Evolutionary conservation across 805 yeast species (phyloP).

Genomic region (Metschnikowia picachoensis): DNA sequence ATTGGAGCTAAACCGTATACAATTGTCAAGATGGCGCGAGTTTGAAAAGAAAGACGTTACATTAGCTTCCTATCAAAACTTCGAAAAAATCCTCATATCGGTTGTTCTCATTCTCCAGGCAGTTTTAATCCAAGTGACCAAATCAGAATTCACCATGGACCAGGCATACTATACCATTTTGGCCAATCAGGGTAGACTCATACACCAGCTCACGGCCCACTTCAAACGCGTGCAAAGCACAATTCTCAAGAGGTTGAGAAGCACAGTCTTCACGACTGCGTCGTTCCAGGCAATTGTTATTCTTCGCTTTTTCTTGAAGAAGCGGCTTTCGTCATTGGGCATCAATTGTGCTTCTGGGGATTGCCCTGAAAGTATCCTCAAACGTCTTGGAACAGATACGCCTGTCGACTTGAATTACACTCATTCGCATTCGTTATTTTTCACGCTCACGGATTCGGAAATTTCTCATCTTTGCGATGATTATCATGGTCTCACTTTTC

Average conservation of each 20-base stretch:
- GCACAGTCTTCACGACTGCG: conserved; percentile 9
- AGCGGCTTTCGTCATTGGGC: conserved; percentile 1
- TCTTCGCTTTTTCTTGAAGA: conserved; percentile 14
- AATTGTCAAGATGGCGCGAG: conserved; percentile 23
- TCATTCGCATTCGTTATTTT: conserved; percentile 6
- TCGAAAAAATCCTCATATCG: conserved; percentile 31
- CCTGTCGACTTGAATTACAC: background rate
- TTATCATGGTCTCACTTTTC: conserved; percentile 23
- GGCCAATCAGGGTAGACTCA: conserved; percentile 32
- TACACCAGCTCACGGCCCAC: conserved; percentile 26
- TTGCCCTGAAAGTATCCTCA: too few relatives aligned
- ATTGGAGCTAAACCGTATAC: conserved; percentile 15
- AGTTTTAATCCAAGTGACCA: conserved; percentile 15
- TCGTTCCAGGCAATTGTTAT: conserved; percentile 16
- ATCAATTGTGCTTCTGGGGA: conserved; percentile 3
- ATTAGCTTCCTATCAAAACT: conserved; percentile 13
- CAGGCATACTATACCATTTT: conserved; percentile 16
- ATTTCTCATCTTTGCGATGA: conserved; percentile 3
- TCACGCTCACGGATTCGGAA: conserved; percentile 24
- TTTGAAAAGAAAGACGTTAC: conserved; percentile 12
- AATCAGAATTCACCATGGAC: conserved; percentile 10
- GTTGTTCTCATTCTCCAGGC: conserved; percentile 27
- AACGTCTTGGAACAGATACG: too few relatives aligned
- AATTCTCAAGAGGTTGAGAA: conserved; percentile 8
- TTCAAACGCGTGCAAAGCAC: conserved; percentile 14